A percentile compares a stretch with the other conserved stretches of the same genome.
phyloP scores from a whole-genome alignment of 2,329 filamentous ascomycete genomes.

The Zopfia rhizophila region DNA sequence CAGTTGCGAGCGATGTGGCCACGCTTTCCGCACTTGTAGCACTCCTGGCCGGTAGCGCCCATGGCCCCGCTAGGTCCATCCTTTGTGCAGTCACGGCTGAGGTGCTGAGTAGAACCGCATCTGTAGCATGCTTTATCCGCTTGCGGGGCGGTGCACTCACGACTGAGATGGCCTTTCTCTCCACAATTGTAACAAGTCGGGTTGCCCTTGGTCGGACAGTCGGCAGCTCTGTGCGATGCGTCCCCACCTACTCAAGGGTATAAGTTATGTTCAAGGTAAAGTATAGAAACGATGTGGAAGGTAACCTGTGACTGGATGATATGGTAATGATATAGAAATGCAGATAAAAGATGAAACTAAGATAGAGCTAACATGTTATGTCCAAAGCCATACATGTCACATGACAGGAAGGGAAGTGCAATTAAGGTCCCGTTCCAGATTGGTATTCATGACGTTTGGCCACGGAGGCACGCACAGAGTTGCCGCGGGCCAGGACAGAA shows the following conservation, averaged over 20 bases:
- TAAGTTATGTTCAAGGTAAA: constrained; percentile 23
- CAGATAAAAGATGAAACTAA: constrained; percentile 9
- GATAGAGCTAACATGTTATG: background rate
- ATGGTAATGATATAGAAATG: constrained; percentile 1
- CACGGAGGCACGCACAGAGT: constrained; percentile 9
- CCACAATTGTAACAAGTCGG: constrained; percentile 62
- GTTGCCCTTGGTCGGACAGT: constrained; percentile 62
- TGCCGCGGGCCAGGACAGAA: constrained; percentile 1
- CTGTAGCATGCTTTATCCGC: constrained; percentile 83
- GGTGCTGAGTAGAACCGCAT: constrained; percentile 86
- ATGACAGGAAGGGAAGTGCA: constrained; percentile 19
- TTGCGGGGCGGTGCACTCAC: constrained; percentile 88
- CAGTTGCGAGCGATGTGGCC: constrained; percentile 97
- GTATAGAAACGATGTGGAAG: constrained; percentile 1
- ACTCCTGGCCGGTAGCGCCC: constrained; percentile 68
- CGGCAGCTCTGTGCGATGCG: constrained; percentile 60
- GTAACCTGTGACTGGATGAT: background rate
- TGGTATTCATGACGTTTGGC: constrained; percentile 30
- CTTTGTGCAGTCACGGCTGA: constrained; percentile 83
- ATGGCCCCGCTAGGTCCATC: constrained; percentile 63
- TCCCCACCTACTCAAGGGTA: constrained; percentile 56
- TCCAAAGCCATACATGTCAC: too few species aligned
- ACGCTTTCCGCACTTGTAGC: constrained; percentile 98
- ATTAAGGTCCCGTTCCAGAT: constrained; percentile 25
- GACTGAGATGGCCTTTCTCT: constrained; percentile 66